phyloP scores from a whole-genome alignment of 441 rosid species.

The Populus hybrid region DNA sequence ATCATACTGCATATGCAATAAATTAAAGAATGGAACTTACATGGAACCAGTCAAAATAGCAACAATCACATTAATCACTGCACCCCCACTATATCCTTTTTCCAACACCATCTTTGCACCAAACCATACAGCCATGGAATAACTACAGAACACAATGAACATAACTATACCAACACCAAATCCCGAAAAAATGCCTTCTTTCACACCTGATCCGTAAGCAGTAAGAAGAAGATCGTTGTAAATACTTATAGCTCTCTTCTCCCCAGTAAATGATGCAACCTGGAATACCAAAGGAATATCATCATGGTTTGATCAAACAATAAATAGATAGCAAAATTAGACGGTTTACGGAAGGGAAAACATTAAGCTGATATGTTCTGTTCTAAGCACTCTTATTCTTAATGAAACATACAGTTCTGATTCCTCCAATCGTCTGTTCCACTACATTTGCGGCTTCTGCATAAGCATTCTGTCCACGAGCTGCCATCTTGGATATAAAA shows the following conservation, averaged over 20 bases:
- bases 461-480: slow-evolving; percentile 64
- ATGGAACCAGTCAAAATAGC: slow-evolving; percentile 49
- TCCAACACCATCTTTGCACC: no score
- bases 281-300: slow-evolving; percentile 16
- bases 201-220: no score
- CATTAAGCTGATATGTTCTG: neutral
- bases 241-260: slow-evolving; percentile 53
- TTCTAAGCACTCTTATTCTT: neutral
- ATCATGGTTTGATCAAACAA: neutral
- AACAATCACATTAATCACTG: no score
- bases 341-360: neutral
- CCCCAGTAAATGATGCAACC: slow-evolving; percentile 86
- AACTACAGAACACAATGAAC: no score
- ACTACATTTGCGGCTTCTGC: slow-evolving; percentile 56
- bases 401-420: slow-evolving; percentile 51
- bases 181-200: no score
- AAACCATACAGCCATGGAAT: no score
- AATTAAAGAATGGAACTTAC: slow-evolving; percentile 32
- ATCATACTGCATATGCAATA: neutral
- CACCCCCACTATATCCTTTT: no score
- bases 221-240: slow-evolving; percentile 29
- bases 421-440: slow-evolving; percentile 76
- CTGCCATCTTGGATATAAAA: slow-evolving; percentile 44
- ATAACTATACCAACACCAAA: no score
- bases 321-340: neutral